Base-by-base conservation (phyloP, 2,329 filamentous ascomycete genomes). In the Ophiocordyceps camponoti-leonardi region DNA sequence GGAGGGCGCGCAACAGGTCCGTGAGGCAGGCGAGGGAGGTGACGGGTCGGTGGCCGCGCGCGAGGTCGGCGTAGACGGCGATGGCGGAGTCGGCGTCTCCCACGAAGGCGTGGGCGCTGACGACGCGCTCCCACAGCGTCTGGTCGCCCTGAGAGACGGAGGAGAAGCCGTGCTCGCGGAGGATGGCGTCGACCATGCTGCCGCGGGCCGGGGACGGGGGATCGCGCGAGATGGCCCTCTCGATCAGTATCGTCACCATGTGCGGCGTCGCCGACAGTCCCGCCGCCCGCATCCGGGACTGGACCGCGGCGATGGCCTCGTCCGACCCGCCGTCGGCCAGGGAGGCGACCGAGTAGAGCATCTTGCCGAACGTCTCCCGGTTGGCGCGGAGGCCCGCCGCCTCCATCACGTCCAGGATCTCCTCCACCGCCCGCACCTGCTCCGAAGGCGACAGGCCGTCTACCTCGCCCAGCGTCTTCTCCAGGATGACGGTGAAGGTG, bases 401-500 rank as follows among this genome's bases (percentile, higher is more conserved):
- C 47, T 77, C 67, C 58, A 87, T 76, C 19, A 75, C 67, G 3
- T 60, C 51, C 45, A 88, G 68, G 42, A 82, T 64, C 5, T 58
- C 56, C n/a, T 67, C 53, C 7, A 86, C 67, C 18, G 69, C 64
- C 2, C 60, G 55, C 19, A 66, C 61, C 56, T 81, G 78, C 45
- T 77, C 67, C 12, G 66, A 59, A 0, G 67, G 59, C 2, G 64
- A 57, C 42, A 54, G 43, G 37, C 67, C 55, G 26, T 54, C 47
- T 35, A 75, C 61, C 39, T 59, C 52, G 49, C 63, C 55, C 53
- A 75, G 63, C 49, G 74, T 60, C 54, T 72, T 73, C 40, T 82
- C 77, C 8, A 92, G 66, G 47, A 92, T 68, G 49, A 86, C 76
- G 20, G 78, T 83, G 59, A 84, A 85, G 0, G 86, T 92, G 6